Conservation (phyloP, 352 stramenopile species). For the Pythium aristosporum region DNA sequence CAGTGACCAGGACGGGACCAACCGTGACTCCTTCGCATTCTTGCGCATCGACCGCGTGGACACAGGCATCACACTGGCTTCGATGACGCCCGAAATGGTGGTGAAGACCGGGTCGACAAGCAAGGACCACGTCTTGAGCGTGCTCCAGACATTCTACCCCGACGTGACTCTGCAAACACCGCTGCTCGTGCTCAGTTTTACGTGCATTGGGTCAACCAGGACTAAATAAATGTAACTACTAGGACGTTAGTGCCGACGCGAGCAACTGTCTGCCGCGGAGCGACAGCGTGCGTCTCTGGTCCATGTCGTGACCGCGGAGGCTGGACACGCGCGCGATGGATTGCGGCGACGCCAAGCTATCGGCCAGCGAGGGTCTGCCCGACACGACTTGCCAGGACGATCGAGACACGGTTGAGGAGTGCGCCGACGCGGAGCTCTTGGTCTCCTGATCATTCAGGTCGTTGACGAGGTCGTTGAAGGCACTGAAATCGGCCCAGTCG, state of each 20-base stretch:
- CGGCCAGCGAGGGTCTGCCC: not conserved
- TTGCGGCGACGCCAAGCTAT: constrained; percentile 5
- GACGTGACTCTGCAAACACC: constrained; percentile 40
- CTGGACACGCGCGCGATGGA: constrained; percentile 8
- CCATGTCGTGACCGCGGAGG: not conserved
- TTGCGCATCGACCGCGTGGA: constrained; percentile 44
- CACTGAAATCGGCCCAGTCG: constrained; percentile 36
- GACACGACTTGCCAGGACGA: constrained; percentile 20
- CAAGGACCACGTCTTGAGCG: constrained; percentile 35
- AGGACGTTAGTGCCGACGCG: constrained; percentile 20
- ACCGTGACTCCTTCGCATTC: constrained; percentile 40
- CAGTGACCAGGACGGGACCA: not conserved
- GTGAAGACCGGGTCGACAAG: constrained; percentile 46
- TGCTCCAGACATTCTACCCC: constrained; percentile 62
- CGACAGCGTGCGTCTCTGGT: constrained; percentile 28
- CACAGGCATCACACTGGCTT: constrained; percentile 24
- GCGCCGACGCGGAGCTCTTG: constrained; percentile 14
- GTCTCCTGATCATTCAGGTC: constrained; percentile 13
- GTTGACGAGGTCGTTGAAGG: constrained; percentile 20
- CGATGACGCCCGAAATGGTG: constrained; percentile 36
- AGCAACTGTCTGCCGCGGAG: constrained; percentile 26
- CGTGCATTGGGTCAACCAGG: constrained; percentile 22
- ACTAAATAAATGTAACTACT: constrained; percentile 2
- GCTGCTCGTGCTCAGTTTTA: constrained; percentile 54
- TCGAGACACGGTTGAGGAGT: constrained; percentile 16